These are phyloP conservation scores for Aureobasidium sp. DNA, from an alignment of 2,329 filamentous ascomycete species.

Conservation along the genomic window DNA sequence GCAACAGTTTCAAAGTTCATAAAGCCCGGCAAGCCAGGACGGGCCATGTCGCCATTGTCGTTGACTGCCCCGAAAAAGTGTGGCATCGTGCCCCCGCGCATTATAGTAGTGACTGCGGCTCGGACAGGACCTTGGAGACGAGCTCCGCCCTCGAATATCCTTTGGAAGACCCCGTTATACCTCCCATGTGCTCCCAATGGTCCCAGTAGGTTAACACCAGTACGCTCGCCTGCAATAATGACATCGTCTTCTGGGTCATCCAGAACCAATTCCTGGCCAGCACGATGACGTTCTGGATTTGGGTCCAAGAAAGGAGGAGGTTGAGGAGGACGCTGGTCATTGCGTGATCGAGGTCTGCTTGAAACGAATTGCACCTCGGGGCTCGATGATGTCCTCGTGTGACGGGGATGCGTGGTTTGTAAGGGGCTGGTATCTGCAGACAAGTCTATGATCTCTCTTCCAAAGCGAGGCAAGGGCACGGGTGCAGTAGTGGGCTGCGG, in stretches of 20 bases:
- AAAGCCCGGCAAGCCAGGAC: constrained; percentile 15
- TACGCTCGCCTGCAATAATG: constrained; percentile 17
- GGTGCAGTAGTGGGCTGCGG: constrained; percentile 17
- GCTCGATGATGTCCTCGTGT: constrained; percentile 25
- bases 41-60: neutral
- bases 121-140: neutral
- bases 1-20: constrained; percentile 36
- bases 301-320: constrained; percentile 11
- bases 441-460: constrained; percentile 38
- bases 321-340: constrained; percentile 15
- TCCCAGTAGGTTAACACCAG: neutral
- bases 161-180: neutral
- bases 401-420: constrained; percentile 18
- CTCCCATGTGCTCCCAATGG: neutral
- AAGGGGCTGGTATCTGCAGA: constrained; percentile 18
- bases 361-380: constrained; percentile 46
- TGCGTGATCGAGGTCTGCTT: constrained; percentile 18
- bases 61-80: neutral
- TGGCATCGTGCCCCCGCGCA: neutral
- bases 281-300: constrained; percentile 9
- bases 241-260: constrained; percentile 28
- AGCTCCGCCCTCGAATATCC: neutral
- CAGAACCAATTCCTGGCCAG: constrained; percentile 29
- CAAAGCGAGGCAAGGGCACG: constrained; percentile 33
- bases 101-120: neutral